A percentile compares a stretch with the other conserved stretches of the same genome.
These are phyloP conservation scores for Aschersonia sp. DNA, from an alignment of 2,329 filamentous ascomycete species.

Conservation along the genomic window DNA sequence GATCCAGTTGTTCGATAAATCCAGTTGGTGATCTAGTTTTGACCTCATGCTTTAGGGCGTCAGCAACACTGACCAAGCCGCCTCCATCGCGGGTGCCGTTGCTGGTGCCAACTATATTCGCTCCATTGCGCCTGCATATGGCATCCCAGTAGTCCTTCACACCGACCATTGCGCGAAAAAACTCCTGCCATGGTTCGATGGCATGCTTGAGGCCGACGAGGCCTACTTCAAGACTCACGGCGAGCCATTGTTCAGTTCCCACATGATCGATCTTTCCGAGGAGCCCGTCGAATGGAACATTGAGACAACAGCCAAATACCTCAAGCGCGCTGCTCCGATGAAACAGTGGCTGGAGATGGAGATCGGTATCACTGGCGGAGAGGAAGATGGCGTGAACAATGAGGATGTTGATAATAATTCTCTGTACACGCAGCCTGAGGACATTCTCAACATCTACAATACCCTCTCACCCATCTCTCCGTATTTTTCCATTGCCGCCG, in stretches of 20 bases:
- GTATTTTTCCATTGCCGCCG: conserved; percentile 96
- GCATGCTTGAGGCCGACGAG: conserved; percentile 91
- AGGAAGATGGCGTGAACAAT: conserved; percentile 98
- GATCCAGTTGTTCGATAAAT: too few relatives aligned
- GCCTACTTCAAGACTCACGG: conserved; percentile 84
- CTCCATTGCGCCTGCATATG: conserved; percentile 73
- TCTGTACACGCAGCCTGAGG: conserved; percentile 95
- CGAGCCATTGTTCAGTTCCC: conserved; percentile 85
- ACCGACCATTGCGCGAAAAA: conserved; percentile 99
- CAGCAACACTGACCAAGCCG: conserved; percentile 66
- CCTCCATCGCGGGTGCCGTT: conserved; percentile 76
- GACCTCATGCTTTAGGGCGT: conserved; percentile 39
- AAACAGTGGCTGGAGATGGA: conserved; percentile 99
- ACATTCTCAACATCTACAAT: conserved; percentile 85
- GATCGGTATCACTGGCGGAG: conserved; percentile 75
- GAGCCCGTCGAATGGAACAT: conserved; percentile 87
- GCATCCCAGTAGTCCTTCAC: conserved; percentile 83
- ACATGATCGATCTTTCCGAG: conserved; percentile 98
- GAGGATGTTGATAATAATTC: conserved; percentile 93
- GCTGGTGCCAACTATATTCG: conserved; percentile 92
- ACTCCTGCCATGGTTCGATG: conserved; percentile 94
- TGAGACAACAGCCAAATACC: conserved; percentile 79
- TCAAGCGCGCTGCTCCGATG: conserved; percentile 88
- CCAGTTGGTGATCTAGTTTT: background rate
- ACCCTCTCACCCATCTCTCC: conserved; percentile 73